Evolutionary conservation across 2,329 filamentous ascomycete genomes (phyloP).

Genomic region (Penicillium digitatum): DNA sequence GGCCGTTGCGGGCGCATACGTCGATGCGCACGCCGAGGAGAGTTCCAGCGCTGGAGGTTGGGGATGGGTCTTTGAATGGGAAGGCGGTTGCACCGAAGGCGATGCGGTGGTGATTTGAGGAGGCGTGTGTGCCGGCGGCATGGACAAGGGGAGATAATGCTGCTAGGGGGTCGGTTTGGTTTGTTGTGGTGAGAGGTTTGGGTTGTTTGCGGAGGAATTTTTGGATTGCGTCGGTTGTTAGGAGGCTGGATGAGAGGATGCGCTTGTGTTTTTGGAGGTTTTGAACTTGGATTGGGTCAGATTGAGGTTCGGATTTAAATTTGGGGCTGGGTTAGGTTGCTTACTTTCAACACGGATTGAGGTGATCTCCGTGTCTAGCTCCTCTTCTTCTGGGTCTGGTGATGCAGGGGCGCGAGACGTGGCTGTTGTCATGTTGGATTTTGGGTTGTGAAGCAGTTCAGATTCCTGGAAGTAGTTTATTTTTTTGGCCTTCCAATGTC

Average conservation of each 20-base stretch:
- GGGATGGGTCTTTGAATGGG: conserved; percentile 45
- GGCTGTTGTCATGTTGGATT: conserved; percentile 7
- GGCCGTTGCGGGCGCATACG: conserved; percentile 38
- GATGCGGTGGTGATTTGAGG: conserved; percentile 43
- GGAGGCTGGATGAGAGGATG: conserved; percentile 40
- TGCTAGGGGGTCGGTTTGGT: conserved; percentile 23
- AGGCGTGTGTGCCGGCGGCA: conserved; percentile 30
- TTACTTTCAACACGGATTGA: conserved; percentile 42
- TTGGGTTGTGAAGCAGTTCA: neutral
- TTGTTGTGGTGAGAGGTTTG: conserved; percentile 1
- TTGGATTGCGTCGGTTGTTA: conserved; percentile 40
- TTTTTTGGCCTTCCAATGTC: neutral
- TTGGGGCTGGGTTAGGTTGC: neutral
- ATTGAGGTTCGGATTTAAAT: neutral
- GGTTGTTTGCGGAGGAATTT: conserved; percentile 25
- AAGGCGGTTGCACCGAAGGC: conserved; percentile 46
- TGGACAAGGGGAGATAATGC: conserved; percentile 34
- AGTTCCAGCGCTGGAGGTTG: conserved; percentile 23
- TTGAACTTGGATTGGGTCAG: conserved; percentile 33
- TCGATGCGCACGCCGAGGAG: conserved; percentile 45
- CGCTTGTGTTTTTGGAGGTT: conserved; percentile 38
- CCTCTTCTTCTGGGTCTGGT: conserved; percentile 23
- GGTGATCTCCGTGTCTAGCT: conserved; percentile 42
- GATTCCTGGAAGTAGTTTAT: no score
- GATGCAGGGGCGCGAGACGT: conserved; percentile 3